Evolutionary conservation across 805 yeast species (phyloP).

Genomic region (Pichia membranifaciens): DNA sequence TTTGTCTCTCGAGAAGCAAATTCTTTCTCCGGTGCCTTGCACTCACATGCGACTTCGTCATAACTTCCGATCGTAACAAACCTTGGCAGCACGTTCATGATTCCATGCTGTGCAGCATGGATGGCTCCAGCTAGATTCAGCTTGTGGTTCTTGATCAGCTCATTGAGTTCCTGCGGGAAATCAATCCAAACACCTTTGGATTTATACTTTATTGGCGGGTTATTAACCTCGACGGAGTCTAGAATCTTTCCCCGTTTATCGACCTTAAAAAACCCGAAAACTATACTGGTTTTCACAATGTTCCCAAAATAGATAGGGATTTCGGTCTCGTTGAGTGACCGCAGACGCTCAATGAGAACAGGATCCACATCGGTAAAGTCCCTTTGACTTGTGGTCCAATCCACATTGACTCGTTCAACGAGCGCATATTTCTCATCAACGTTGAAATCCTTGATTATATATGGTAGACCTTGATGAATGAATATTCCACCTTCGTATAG

Average conservation of each 20-base stretch:
- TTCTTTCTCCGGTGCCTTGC: slow-evolving; percentile 97
- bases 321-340: slow-evolving; percentile 45
- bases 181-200: slow-evolving; percentile 93
- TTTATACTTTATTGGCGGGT: slow-evolving; percentile 67
- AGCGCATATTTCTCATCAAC: slow-evolving; percentile 74
- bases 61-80: slow-evolving; percentile 59
- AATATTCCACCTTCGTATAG: slow-evolving; percentile 89
- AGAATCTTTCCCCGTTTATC: slow-evolving; percentile 72
- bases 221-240: slow-evolving; percentile 88
- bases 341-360: slow-evolving; percentile 54
- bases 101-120: slow-evolving; percentile 94
- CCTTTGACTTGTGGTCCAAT: slow-evolving; percentile 88
- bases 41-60: slow-evolving; percentile 83
- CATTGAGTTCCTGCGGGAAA: slow-evolving; percentile 61
- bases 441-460: slow-evolving; percentile 78
- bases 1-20: slow-evolving; percentile 68
- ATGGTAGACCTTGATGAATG: slow-evolving; percentile 89
- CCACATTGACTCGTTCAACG: slow-evolving; percentile 84
- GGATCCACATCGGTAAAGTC: slow-evolving; percentile 96
- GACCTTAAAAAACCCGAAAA: slow-evolving; percentile 89
- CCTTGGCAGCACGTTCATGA: slow-evolving; percentile 72
- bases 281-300: slow-evolving; percentile 64
- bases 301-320: slow-evolving; percentile 72
- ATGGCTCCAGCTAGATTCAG: slow-evolving; percentile 82
- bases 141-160: slow-evolving; percentile 47